These are phyloP conservation scores for Suaeda aralocaspica DNA, from an alignment of 148 eudicot species.

Conservation along the genomic window DNA sequence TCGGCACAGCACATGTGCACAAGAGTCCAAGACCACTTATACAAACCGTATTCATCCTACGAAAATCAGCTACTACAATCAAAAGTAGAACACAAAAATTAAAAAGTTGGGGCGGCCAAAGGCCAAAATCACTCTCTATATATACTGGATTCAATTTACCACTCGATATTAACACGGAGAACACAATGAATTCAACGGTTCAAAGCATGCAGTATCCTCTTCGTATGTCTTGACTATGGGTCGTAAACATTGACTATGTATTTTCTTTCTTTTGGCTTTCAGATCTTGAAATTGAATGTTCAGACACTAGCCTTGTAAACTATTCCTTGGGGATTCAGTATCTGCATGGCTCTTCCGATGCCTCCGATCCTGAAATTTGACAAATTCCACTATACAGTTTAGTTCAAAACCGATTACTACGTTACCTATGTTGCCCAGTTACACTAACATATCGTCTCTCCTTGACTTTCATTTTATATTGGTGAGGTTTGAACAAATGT, in stretches of 20 bases:
- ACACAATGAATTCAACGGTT: constrained; percentile 9
- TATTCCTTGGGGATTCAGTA: constrained; percentile 29
- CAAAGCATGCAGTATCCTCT: background rate
- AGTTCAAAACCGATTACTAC: background rate
- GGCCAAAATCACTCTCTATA: constrained; percentile 14
- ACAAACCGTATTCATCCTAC: constrained; percentile 16
- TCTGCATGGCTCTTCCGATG: constrained; percentile 24
- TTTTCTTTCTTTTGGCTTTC: background rate
- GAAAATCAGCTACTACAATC: constrained; percentile 9
- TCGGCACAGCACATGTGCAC: constrained; percentile 15
- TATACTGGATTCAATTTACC: background rate
- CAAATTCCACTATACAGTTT: background rate
- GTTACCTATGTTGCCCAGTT: no score
- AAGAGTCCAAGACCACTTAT: constrained; percentile 14
- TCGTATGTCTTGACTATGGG: background rate
- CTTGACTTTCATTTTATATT: no score
- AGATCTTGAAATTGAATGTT: background rate
- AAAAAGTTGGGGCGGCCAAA: background rate
- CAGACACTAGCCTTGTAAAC: constrained; percentile 19
- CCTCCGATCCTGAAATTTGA: constrained; percentile 31
- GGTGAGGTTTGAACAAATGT: no score
- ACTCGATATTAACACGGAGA: background rate
- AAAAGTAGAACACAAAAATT: background rate
- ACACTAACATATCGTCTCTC: no score
- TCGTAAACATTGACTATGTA: background rate